Evolutionary conservation across 1,139 yeast species (phyloP).

Genomic region (Debaryomyces nepalensis): DNA sequence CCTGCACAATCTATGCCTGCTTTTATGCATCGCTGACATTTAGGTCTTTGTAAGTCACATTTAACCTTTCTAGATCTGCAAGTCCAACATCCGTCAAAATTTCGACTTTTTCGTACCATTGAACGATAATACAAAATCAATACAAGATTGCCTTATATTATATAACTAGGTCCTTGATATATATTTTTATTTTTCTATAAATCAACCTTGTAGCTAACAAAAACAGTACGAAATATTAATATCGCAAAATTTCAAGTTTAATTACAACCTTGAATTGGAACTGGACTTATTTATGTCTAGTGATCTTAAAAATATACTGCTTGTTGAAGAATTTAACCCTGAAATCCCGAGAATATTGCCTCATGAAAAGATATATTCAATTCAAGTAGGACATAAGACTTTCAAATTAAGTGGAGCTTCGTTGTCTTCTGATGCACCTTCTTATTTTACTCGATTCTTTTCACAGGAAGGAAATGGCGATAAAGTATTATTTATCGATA

Average conservation of each 20-base stretch:
- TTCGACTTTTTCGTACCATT: slow-evolving; percentile 41
- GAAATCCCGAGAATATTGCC: slow-evolving; percentile 64
- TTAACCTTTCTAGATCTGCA: slow-evolving; percentile 55
- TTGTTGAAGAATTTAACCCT: slow-evolving; percentile 43
- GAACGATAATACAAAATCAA: too few relatives aligned
- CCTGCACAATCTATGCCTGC: slow-evolving; percentile 48
- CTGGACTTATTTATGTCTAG: neutral
- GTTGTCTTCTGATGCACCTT: slow-evolving; percentile 76
- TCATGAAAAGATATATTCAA: slow-evolving; percentile 64
- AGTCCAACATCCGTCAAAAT: slow-evolving; percentile 59
- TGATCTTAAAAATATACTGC: neutral
- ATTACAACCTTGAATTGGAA: neutral
- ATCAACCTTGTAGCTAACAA: too few relatives aligned
- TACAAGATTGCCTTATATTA: too few relatives aligned
- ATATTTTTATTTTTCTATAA: too few relatives aligned
- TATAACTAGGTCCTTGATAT: too few relatives aligned
- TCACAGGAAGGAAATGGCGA: slow-evolving; percentile 37
- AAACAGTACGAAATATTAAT: neutral
- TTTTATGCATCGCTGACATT: slow-evolving; percentile 47
- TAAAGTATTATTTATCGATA: slow-evolving; percentile 68
- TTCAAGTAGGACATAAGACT: slow-evolving; percentile 71
- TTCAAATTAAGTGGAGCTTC: slow-evolving; percentile 80
- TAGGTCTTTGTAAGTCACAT: slow-evolving; percentile 51
- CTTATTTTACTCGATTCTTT: slow-evolving; percentile 61
- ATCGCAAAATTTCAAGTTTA: neutral